Base-by-base conservation (phyloP, 495 filamentous ascomycete species). In the Chlorociboria aeruginascens region DNA sequence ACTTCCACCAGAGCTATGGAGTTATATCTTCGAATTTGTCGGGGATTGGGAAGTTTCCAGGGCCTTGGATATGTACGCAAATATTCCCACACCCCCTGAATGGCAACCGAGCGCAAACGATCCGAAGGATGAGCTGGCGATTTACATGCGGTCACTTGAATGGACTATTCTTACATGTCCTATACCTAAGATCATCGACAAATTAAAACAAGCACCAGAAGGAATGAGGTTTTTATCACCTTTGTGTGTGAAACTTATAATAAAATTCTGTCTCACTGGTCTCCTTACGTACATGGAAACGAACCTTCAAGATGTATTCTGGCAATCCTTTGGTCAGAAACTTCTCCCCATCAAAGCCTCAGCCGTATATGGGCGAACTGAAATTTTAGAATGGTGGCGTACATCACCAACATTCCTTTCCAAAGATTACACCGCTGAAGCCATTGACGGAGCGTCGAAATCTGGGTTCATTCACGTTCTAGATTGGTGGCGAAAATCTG, bases 21-120 rank as follows among this genome's bases (percentile, higher is more conserved):
- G 83, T 28, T 82, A 85, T 40, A 82, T 96, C 20, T 79, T 96
- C 36, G 82, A 92, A 54, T 79, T 81, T 52, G 72, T 87, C 12
- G 77, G 77, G 12, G 89, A 96, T 60, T 96, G 89, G 89, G 89
- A 95, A 64, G 71, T 88, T 3, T 82, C 89, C 12, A 82, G 75
- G 42, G 80, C 84, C 2, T 72, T 96, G 10, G 80, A 86, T 44
- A 71, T 96, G 36, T 85, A 82, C 53, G 84, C 86, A 4, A 87
- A 71, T 38, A 66, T 95, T 7, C 71, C 77, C 12, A 77, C 81
- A 30, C 88, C 89, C 2, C 57, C 67, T 12, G 80, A 86, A 58
- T 96, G 89, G 89, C 64, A 61, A 14, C 59, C 56, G 13, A 65
- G 66, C 16, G 53, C 58, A 8, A 66, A 60, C 50, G 61, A 64